Evolutionary conservation across 2,329 filamentous ascomycete species (phyloP).

Genomic region (Dryadomyces quercivorus): DNA sequence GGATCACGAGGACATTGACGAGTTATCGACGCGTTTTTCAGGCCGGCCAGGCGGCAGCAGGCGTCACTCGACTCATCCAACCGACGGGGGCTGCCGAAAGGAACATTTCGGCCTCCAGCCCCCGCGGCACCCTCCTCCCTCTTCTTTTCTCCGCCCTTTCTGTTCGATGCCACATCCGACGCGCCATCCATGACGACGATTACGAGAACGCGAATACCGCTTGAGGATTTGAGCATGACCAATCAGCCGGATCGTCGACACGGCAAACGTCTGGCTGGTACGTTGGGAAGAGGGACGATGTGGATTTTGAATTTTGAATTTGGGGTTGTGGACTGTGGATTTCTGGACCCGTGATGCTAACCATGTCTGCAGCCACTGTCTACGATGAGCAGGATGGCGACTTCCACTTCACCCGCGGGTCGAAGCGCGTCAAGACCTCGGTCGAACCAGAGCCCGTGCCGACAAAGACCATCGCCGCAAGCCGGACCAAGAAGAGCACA

Average conservation of each 20-base stretch:
- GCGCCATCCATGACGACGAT: conserved; percentile 59
- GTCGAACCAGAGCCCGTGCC: conserved; percentile 22
- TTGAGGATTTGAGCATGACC: conserved; percentile 58
- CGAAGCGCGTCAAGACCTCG: conserved; percentile 51
- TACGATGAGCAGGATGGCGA: conserved; percentile 69
- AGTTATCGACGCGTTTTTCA: not conserved
- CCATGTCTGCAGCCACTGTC: conserved; percentile 19
- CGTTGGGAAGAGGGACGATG: conserved; percentile 14
- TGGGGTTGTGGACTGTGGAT: no score
- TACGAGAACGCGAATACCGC: conserved; percentile 49
- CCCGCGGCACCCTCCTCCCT: not conserved
- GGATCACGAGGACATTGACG: not conserved
- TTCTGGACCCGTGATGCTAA: conserved; percentile 9
- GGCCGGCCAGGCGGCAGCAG: not conserved
- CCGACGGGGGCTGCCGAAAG: not conserved
- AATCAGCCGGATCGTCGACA: conserved; percentile 47
- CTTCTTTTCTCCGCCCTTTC: not conserved
- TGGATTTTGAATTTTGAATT: no score
- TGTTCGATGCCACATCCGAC: conserved; percentile 2
- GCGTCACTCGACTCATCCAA: not conserved
- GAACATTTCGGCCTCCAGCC: not conserved
- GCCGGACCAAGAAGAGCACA: conserved; percentile 27
- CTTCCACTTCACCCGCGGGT: conserved; percentile 59
- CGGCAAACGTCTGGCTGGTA: conserved; percentile 54
- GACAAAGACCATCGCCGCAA: conserved; percentile 10